Percentiles rank a stretch among this genome's conserved stretches.
phyloP scores from a whole-genome alignment of 805 yeast species.

The Metschnikowia hibisci region DNA sequence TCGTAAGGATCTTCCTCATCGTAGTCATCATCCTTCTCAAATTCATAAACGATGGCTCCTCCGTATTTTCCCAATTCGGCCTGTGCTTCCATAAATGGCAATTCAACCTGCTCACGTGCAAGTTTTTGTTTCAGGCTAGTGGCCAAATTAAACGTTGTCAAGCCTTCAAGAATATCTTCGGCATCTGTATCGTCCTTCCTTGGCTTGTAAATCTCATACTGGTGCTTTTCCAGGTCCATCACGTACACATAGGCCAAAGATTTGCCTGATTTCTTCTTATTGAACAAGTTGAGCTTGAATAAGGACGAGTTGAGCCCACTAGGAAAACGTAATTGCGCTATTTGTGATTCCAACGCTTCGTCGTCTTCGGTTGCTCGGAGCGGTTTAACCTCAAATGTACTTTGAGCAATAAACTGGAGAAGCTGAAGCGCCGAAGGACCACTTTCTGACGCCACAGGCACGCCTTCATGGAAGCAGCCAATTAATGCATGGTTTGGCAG shows the following conservation, averaged over 20 bases:
- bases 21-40: slow-evolving; percentile 94
- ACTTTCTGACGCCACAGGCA: slow-evolving; percentile 36
- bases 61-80: slow-evolving; percentile 55
- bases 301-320: slow-evolving; percentile 42
- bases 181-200: slow-evolving; percentile 35
- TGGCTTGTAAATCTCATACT: slow-evolving; percentile 28
- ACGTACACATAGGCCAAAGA: slow-evolving; percentile 53
- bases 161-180: slow-evolving; percentile 55
- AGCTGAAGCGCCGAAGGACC: slow-evolving; percentile 54
- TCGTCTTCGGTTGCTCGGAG: slow-evolving; percentile 23
- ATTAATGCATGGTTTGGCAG: slow-evolving; percentile 30
- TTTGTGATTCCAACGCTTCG: slow-evolving; percentile 41
- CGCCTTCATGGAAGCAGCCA: slow-evolving; percentile 35
- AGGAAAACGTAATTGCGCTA: slow-evolving; percentile 46
- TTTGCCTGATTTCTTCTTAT: slow-evolving; percentile 83
- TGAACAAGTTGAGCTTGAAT: slow-evolving; percentile 52
- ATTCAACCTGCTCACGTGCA: slow-evolving; percentile 80
- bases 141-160: slow-evolving; percentile 84
- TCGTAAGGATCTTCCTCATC: slow-evolving; percentile 98
- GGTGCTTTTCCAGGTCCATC: slow-evolving; percentile 48
- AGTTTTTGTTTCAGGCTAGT: slow-evolving; percentile 70
- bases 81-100: slow-evolving; percentile 92
- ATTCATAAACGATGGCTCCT: slow-evolving; percentile 94
- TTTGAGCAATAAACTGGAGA: slow-evolving; percentile 68
- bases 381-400: slow-evolving; percentile 63